Base-by-base conservation (phyloP, 2,329 filamentous ascomycete genomes). In the Cephalotrichum gorgonifer region DNA sequence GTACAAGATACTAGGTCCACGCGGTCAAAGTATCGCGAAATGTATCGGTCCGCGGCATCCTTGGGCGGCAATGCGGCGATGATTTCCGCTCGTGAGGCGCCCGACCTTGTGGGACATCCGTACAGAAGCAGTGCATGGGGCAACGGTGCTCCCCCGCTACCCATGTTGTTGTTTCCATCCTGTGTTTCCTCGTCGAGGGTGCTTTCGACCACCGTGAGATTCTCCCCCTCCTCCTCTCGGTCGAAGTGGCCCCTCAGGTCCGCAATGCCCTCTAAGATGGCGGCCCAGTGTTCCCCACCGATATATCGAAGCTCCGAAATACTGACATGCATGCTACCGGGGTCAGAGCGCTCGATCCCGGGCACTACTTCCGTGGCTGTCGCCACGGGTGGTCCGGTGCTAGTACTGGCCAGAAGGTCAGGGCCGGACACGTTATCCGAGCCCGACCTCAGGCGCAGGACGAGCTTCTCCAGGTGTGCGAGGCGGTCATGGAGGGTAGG, bases 211-310 rank as follows among this genome's bases (percentile, higher is more conserved):
- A 9, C 20, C 23, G 4, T 12, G 27, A 6, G 9, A 9, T 15
- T 28, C 28, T 12, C 14, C 27, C 2, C 15, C 38, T 61, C 51
- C 11, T 62, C 54, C 11, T 65, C 60, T 4, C 57, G 53, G 1
- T 62, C 59, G 8, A 67, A 56, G 11, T 65, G 60, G 2, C 65
- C 58, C 45, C 60, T 67, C 3, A 71, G 55, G 5, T 70, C 66
- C 2, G 66, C 57, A 23, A 71, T 69, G 27, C 60, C 58, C 30
- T 70, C 64, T 3, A 71, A 55, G 2, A 71, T 58, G 14, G 68
- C 63, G 7, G 63, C 59, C 67, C 68, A 71, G 48, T 71, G 69
- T 7, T 57, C 58, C 22, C 62, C 56, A 20, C 59, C 54, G 11
- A 68, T 63, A 30, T 71, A 72, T 27, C 52, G 54, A 1, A 55